These are phyloP conservation scores for Fusarium sulawesiense DNA, from an alignment of 2,329 filamentous ascomycete genomes.

Conservation along the genomic window DNA sequence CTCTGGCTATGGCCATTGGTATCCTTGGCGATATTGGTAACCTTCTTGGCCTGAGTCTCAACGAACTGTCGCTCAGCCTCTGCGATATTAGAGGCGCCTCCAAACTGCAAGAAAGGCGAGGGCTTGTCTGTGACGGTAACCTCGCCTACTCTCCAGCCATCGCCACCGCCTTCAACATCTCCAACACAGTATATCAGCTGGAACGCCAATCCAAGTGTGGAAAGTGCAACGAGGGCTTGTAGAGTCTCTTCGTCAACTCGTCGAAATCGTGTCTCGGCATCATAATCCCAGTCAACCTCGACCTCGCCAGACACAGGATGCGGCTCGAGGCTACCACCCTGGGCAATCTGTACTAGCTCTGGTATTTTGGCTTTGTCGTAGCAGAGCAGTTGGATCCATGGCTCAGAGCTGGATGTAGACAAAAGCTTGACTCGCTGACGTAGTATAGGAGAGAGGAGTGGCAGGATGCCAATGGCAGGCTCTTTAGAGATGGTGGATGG, in stretches of 20 bases:
- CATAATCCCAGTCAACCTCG: constrained; percentile 76
- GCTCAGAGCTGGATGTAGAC: constrained; percentile 67
- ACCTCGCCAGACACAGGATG: constrained; percentile 85
- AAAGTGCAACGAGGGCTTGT: constrained; percentile 72
- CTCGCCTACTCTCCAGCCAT: constrained; percentile 80
- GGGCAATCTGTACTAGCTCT: constrained; percentile 70
- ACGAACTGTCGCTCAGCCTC: constrained; percentile 71
- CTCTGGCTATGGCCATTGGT: constrained; percentile 21
- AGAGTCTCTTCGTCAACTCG: constrained; percentile 81
- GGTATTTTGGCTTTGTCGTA: constrained; percentile 70
- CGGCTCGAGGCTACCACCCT: constrained; percentile 75
- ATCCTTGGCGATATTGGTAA: constrained; percentile 25
- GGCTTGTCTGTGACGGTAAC: constrained; percentile 69
- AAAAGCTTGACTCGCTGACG: constrained; percentile 75
- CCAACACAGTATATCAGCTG: constrained; percentile 76
- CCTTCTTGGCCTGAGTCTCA: constrained; percentile 48
- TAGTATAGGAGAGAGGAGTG: constrained; percentile 73
- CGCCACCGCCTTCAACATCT: constrained; percentile 69
- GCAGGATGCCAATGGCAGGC: constrained; percentile 67
- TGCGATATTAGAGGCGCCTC: constrained; percentile 61
- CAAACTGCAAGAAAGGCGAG: constrained; percentile 66
- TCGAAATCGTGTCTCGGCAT: constrained; percentile 71
- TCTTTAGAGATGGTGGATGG: constrained; percentile 68
- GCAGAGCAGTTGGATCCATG: constrained; percentile 79
- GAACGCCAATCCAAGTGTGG: constrained; percentile 71